These are phyloP conservation scores for Colletotrichum sp. DNA, from an alignment of 2,329 filamentous ascomycete genomes.

Conservation along the genomic window DNA sequence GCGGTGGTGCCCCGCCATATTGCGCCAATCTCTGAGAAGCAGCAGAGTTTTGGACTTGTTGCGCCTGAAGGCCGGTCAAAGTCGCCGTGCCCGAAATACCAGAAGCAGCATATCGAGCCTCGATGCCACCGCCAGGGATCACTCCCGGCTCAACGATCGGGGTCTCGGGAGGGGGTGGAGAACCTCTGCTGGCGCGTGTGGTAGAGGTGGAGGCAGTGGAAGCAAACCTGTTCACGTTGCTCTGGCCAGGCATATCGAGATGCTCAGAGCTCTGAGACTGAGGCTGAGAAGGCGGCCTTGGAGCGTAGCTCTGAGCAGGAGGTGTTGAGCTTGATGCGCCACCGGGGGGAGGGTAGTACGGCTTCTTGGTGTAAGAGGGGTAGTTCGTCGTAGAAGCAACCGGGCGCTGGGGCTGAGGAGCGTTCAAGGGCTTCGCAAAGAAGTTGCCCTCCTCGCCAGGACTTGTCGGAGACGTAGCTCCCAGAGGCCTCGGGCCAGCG, in stretches of 20 bases:
- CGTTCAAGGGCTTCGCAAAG: slow-evolving; percentile 69
- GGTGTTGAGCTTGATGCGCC: slow-evolving; percentile 19
- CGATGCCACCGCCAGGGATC: slow-evolving; percentile 80
- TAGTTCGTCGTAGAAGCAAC: slow-evolving; percentile 46
- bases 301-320: slow-evolving; percentile 26
- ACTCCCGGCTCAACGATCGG: slow-evolving; percentile 76
- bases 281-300: slow-evolving; percentile 33
- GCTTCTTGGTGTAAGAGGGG: slow-evolving; percentile 59
- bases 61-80: slow-evolving; percentile 70
- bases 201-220: slow-evolving; percentile 95
- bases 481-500: slow-evolving; percentile 78
- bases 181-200: slow-evolving; percentile 88
- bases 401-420: slow-evolving; percentile 46
- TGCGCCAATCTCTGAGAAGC: slow-evolving; percentile 82
- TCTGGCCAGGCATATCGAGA: slow-evolving; percentile 46
- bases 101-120: slow-evolving; percentile 88
- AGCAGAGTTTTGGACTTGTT: slow-evolving; percentile 74
- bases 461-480: slow-evolving; percentile 74
- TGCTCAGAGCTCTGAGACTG: slow-evolving; percentile 34
- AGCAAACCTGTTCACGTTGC: slow-evolving; percentile 63
- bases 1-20: slow-evolving; percentile 62
- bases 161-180: slow-evolving; percentile 93
- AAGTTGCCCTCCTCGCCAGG: slow-evolving; percentile 80
- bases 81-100: slow-evolving; percentile 89
- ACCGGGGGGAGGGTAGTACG: slow-evolving; percentile 65